A percentile compares a stretch with the other conserved stretches of the same genome.
These are phyloP conservation scores for Dictyostelium discoideum DNA, from an alignment of 78 protist genomes.

Conservation along the genomic window dicty_2.7 NC_007088.5:2093501-2094000, in stretches of 20 bases:
- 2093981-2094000: background rate
- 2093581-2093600: slow-evolving; percentile 22
- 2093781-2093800: no score
- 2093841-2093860: background rate
- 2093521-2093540: slow-evolving; percentile 32
- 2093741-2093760: background rate
- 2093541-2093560: slow-evolving; percentile 56
- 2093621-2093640: background rate
- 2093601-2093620: background rate
- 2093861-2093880: background rate
- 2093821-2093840: background rate
- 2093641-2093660: slow-evolving; percentile 3
- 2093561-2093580: background rate
- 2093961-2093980: background rate
- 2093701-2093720: slow-evolving; percentile 5
- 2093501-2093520: background rate
- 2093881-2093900: slow-evolving; percentile 14
- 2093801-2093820: background rate
- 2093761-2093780: no score
- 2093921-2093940: no score
- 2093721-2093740: background rate
- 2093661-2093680: background rate
- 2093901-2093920: background rate
- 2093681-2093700: slow-evolving; percentile 19
- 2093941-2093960: background rate